Base-by-base conservation (phyloP, 2,329 filamentous ascomycete genomes). In the Myriosclerotinia scirpicola region DNA sequence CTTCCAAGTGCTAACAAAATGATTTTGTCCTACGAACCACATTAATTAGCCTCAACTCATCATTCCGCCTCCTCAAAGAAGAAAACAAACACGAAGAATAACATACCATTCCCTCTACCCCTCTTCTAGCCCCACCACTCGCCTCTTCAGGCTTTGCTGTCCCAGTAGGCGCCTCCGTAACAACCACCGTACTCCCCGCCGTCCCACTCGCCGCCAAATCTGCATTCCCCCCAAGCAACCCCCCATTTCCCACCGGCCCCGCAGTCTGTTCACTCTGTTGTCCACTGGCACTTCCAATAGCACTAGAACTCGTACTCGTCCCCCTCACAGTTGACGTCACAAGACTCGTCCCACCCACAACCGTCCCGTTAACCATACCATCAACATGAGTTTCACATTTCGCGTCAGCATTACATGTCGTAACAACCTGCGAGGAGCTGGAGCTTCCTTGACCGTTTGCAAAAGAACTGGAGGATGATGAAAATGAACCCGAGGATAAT, bases 381-480 rank as follows among this genome's bases (percentile, higher is more conserved):
- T 60, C 48, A 15, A 48, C 44, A 11, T n/a, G 44, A 9, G 58
- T 61, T n/a, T 50, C 58, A 20, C 58, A 61, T 17, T 61, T 61
- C n/a, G 44, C 20, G n/a, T 61, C 30, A 2, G 58, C 48, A 4
- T 61, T 20, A 26, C 58, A 61, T 4, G 44, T 50, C 9, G 44
- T 61, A n/a, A n/a, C 50, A 50, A 52, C 11, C 1, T 61, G 44
- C 14, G 46, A 48, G 30, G 38, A 36, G 38, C 9, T 52, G 12
- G 34, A 38, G 30, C 58, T 38, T 50, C 44, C 58, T 2, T 38
- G 44, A 1, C 58, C 58, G n/a, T 50, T 8, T 26, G 58, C 30
- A 12, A 50, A 61, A 52, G 58, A 61, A 11, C 58, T 61, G n/a
- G 58, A 61, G 5, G 58, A 61, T 12, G 58, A 61, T 26, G 58